Percentiles rank a stretch among this genome's conserved stretches.
These are phyloP conservation scores for Wallacemonas sp. DNA, from an alignment of 208 protist species.

Conservation along the genomic window DNA sequence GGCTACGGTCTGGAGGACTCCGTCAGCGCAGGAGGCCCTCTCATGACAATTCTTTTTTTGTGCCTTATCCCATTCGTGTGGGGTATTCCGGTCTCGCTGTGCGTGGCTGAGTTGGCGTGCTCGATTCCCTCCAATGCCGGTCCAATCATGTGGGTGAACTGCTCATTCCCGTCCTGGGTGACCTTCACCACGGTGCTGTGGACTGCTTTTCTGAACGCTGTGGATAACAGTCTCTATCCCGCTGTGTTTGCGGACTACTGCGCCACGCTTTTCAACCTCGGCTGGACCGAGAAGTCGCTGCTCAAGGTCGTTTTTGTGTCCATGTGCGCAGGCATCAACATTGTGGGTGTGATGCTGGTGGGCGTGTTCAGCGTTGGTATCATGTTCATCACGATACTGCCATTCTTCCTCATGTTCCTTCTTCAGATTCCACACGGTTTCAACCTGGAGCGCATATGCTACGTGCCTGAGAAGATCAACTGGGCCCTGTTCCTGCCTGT, in stretches of 20 bases:
- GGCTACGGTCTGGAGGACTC: slow-evolving; percentile 89
- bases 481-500: slow-evolving; percentile 87
- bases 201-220: slow-evolving; percentile 82
- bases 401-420: slow-evolving; percentile 89
- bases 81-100: slow-evolving; percentile 86
- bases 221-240: slow-evolving; percentile 91
- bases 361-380: slow-evolving; percentile 76
- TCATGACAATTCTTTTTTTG: slow-evolving; percentile 85
- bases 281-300: slow-evolving; percentile 41
- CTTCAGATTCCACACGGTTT: slow-evolving; percentile 80
- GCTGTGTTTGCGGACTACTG: slow-evolving; percentile 87
- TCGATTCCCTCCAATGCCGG: slow-evolving; percentile 88
- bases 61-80: slow-evolving; percentile 86
- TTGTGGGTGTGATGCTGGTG: slow-evolving; percentile 73
- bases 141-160: slow-evolving; percentile 92
- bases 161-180: slow-evolving; percentile 78
- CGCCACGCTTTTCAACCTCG: slow-evolving; percentile 65
- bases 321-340: slow-evolving; percentile 75
- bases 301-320: slow-evolving; percentile 73
- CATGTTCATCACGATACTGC: slow-evolving; percentile 83
- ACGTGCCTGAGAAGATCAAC: slow-evolving; percentile 71
- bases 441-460: slow-evolving; percentile 71
- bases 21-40: slow-evolving; percentile 81
- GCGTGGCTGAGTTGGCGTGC: slow-evolving; percentile 86
- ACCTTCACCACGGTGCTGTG: slow-evolving; percentile 85